These are phyloP conservation scores for Phlebiopsis gigantea DNA, from an alignment of 768 basidiomycete species.

Conservation along the genomic window DNA sequence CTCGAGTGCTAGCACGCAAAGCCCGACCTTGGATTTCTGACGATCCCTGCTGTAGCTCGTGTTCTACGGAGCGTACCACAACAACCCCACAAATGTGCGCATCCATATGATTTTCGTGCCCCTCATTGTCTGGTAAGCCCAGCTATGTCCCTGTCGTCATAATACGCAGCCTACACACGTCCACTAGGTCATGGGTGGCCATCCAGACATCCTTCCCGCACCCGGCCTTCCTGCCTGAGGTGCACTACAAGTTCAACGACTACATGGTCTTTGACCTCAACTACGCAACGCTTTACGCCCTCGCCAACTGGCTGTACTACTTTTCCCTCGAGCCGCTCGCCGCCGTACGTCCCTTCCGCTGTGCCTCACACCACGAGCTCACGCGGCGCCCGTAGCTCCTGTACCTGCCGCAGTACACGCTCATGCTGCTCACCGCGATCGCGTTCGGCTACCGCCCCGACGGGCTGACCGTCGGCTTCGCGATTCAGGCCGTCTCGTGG, in stretches of 20 bases:
- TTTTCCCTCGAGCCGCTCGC: slow-evolving; percentile 75
- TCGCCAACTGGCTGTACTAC: slow-evolving; percentile 70
- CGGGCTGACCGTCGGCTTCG: slow-evolving; percentile 47
- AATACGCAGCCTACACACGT: slow-evolving; percentile 42
- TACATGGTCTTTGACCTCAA: slow-evolving; percentile 71
- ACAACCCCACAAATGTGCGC: slow-evolving; percentile 72
- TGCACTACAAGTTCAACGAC: slow-evolving; percentile 48
- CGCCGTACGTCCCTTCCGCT: slow-evolving; percentile 52
- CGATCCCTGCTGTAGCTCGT: slow-evolving; percentile 50
- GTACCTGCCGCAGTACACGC: slow-evolving; percentile 68
- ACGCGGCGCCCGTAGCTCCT: slow-evolving; percentile 46
- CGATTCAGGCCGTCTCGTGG: slow-evolving; percentile 74
- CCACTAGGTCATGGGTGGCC: slow-evolving; percentile 24
- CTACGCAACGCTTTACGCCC: slow-evolving; percentile 51
- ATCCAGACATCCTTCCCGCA: slow-evolving; percentile 33
- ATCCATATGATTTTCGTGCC: slow-evolving; percentile 89
- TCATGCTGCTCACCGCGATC: slow-evolving; percentile 67
- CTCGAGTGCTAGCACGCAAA: background rate
- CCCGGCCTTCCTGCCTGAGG: slow-evolving; percentile 48
- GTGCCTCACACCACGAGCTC: background rate
- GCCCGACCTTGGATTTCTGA: background rate
- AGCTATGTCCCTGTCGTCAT: background rate
- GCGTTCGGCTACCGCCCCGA: slow-evolving; percentile 51
- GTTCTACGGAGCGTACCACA: slow-evolving; percentile 93
- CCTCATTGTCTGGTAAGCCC: slow-evolving; percentile 65